These are phyloP conservation scores for Apiospora hydei DNA, from an alignment of 2,329 filamentous ascomycete species.

Conservation along the genomic window DNA sequence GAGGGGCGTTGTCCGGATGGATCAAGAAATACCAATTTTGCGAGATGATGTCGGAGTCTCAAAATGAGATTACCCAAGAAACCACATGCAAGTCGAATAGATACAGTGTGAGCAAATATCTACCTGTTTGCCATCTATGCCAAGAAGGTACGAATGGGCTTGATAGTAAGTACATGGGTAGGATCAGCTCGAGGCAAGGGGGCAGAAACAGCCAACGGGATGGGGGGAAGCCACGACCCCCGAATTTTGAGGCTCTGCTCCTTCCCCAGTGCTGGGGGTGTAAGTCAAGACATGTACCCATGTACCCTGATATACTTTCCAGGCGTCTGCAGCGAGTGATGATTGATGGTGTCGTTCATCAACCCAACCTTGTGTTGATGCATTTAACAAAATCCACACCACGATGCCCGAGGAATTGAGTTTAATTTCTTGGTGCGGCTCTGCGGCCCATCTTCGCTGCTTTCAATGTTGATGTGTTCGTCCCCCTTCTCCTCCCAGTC, in stretches of 20 bases:
- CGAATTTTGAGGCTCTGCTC: slow-evolving; percentile 5
- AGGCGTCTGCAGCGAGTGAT: too few species aligned
- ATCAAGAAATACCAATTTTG: neutral
- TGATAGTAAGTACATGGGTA: neutral
- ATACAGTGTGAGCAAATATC: neutral
- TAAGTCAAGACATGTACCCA: neutral
- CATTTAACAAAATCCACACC: too few species aligned
- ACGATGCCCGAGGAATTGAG: too few species aligned
- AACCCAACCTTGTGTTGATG: too few species aligned
- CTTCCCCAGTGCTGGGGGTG: neutral
- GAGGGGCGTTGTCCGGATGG: neutral
- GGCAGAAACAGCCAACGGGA: neutral
- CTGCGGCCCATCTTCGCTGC: too few species aligned
- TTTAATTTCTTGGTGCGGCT: too few species aligned
- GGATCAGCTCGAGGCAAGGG: neutral
- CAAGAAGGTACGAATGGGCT: neutral
- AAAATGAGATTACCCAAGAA: too few species aligned
- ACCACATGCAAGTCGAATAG: neutral
- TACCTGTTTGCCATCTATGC: too few species aligned
- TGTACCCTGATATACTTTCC: neutral
- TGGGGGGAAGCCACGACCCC: neutral
- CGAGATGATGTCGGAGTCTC: too few species aligned
- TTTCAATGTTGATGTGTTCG: too few species aligned
- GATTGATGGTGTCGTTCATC: too few species aligned
- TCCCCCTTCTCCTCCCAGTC: neutral